A percentile compares a stretch with the other conserved stretches of the same genome.
Conservation (phyloP, 2,329 filamentous ascomycete genomes). For the Exophiala phaeomuriformis region DNA sequence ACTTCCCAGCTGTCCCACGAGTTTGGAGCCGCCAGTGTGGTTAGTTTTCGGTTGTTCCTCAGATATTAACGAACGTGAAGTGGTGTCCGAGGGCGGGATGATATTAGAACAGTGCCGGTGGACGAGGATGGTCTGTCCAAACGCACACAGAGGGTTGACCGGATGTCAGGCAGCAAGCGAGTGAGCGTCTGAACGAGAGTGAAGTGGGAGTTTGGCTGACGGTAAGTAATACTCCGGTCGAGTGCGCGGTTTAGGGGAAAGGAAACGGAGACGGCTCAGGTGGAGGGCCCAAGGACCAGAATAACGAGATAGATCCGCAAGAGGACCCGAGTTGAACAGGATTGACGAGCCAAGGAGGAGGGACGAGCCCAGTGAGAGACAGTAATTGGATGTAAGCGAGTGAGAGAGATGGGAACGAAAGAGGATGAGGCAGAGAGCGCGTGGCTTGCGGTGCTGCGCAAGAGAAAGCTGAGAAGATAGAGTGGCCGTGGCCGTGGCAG, state of each 20-base stretch:
- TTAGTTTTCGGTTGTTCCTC: background rate
- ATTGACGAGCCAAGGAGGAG: slow-evolving; percentile 17
- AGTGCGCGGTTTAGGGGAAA: slow-evolving; percentile 2
- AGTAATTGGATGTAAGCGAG: background rate
- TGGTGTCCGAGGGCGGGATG: background rate
- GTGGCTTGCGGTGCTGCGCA: background rate
- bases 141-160: slow-evolving; percentile 1
- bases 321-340: slow-evolving; percentile 3
- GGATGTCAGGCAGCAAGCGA: slow-evolving; percentile 11
- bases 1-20: slow-evolving; percentile 26
- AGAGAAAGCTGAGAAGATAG: background rate
- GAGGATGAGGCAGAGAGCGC: slow-evolving; percentile 3
- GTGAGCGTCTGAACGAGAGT: slow-evolving; percentile 8
- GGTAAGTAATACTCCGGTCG: background rate
- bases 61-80: slow-evolving; percentile 14
- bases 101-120: slow-evolving; percentile 14
- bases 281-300: slow-evolving; percentile 9
- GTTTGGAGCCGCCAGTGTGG: slow-evolving; percentile 20
- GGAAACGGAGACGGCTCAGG: background rate
- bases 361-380: slow-evolving; percentile 1
- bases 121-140: slow-evolving; percentile 6
- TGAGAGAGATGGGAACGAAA: slow-evolving; percentile 5
- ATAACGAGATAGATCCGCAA: slow-evolving; percentile 11
- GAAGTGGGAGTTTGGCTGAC: background rate
- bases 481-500: too few relatives aligned